Base-by-base conservation (phyloP, 495 filamentous ascomycete species). In the Penicillium cinerascens region DNA sequence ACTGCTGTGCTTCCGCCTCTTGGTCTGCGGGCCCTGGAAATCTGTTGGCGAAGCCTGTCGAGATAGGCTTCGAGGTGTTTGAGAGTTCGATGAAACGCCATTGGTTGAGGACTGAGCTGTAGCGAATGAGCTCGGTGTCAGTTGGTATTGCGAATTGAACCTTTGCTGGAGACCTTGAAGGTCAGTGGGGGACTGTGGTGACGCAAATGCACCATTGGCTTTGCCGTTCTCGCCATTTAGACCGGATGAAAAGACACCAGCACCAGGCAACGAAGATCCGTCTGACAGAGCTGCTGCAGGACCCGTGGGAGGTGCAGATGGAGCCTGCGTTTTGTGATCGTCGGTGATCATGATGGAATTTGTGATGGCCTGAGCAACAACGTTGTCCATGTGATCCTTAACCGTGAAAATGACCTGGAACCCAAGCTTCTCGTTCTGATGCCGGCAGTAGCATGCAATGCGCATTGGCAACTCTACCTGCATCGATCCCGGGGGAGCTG, bases 361-460 rank as follows among this genome's bases (percentile, higher is more conserved):
- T 5, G 89, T 91, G 22, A 96, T 85, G n/a, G 82, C 80, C 61
- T 97, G 92, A 17, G 91, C 87, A 44, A 96, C 68, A 18, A 95
- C 69, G 38, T 83, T 82, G 61, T 82, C 84, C 47, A 78, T 60
- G 55, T 85, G 79, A 72, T 95, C 88, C 61, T 91, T 95, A 46
- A 97, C 72, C 2, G 92, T 97, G 64, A 96, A 93, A 26, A 97
- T 95, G 56, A 97, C 89, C 61, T 89, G 87, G 59, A 95, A 97
- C 2, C 92, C 92, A 48, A 85, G 70, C 64, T 96, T 96, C 70
- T 97, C 92, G 35, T 82, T 79, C 51, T 97, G 92, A 64, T 97
- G 92, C 3, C 92, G 83, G 68, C 92, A 96, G 70, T 97, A 97
- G 68, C 92, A 97, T 4, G 91, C 89, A 59, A 97, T 95, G n/a